Evolutionary conservation across 1,284 basidiomycete genomes (phyloP).

Genomic region (Rhodotorula sp.): DNA sequence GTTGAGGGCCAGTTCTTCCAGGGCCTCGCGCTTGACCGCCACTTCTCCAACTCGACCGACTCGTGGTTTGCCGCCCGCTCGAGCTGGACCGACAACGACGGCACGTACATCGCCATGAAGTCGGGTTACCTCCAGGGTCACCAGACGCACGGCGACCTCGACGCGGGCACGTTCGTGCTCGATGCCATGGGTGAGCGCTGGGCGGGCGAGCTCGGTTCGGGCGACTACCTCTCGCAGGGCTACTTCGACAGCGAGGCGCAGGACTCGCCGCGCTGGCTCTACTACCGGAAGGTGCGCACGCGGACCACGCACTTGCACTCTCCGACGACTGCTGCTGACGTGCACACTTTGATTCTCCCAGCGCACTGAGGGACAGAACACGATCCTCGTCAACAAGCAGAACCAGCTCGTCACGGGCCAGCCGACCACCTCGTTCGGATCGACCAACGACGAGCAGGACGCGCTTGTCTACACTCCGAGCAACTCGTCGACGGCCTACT

Average conservation of each 20-base stretch:
- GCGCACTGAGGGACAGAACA: slow-evolving; percentile 83
- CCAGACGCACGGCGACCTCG: slow-evolving; percentile 46
- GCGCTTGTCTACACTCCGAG: slow-evolving; percentile 63
- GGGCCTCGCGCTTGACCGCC: slow-evolving; percentile 73
- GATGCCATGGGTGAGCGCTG: slow-evolving; percentile 93
- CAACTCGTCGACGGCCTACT: slow-evolving; percentile 76
- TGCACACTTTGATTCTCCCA: background rate
- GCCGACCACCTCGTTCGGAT: slow-evolving; percentile 63
- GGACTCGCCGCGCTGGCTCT: slow-evolving; percentile 72
- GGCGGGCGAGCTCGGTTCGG: slow-evolving; percentile 92
- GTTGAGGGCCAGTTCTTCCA: slow-evolving; percentile 89
- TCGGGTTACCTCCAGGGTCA: slow-evolving; percentile 68
- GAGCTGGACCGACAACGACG: slow-evolving; percentile 82
- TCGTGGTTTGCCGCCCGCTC: slow-evolving; percentile 86
- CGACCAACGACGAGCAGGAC: slow-evolving; percentile 70
- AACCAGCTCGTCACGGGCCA: slow-evolving; percentile 78
- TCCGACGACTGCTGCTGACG: background rate
- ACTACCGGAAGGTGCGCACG: slow-evolving; percentile 74
- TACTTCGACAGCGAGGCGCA: slow-evolving; percentile 54
- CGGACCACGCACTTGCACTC: background rate
- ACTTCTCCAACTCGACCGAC: slow-evolving; percentile 69
- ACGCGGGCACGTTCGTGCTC: slow-evolving; percentile 74
- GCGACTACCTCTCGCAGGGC: slow-evolving; percentile 48
- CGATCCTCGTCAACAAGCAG: slow-evolving; percentile 70
- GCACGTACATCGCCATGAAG: slow-evolving; percentile 81